Conservation (phyloP, 257 asterid species). For the Coffea canephora region DNA sequence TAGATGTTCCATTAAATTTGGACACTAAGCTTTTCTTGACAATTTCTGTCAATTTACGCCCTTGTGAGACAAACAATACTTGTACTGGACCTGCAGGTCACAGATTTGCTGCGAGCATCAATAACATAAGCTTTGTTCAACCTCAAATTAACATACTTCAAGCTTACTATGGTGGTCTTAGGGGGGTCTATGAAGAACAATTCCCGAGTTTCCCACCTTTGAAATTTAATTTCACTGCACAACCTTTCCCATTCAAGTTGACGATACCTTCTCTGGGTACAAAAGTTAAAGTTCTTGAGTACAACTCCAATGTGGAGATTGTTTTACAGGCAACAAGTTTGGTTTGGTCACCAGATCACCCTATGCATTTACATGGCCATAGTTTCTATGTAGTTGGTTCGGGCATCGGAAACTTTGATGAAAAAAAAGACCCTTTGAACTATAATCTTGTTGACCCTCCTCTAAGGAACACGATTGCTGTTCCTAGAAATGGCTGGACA, state of each 20-base stretch:
- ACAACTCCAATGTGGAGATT: conserved; percentile 42
- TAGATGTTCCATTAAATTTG: conserved; percentile 35
- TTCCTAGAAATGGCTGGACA: conserved; percentile 62
- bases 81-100: neutral
- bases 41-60: conserved; percentile 44
- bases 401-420: conserved; percentile 64
- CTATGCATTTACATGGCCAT: conserved; percentile 76
- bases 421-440: conserved; percentile 30
- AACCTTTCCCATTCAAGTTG: neutral
- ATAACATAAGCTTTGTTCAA: conserved; percentile 41
- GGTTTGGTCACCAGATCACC: conserved; percentile 57
- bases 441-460: conserved; percentile 72
- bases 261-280: conserved; percentile 26
- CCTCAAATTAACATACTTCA: conserved; percentile 50
- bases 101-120: conserved; percentile 44
- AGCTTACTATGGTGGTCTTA: conserved; percentile 52
- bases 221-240: conserved; percentile 27
- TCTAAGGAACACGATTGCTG: conserved; percentile 43
- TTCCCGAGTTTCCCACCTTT: conserved; percentile 47
- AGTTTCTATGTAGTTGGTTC: conserved; percentile 62
- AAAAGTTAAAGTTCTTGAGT: conserved; percentile 24
- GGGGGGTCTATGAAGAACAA: conserved; percentile 33
- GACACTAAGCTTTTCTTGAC: conserved; percentile 39
- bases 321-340: conserved; percentile 60
- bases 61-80: conserved; percentile 26